These are phyloP conservation scores for Scheffersomyces insectosa DNA, from an alignment of 1,139 yeast genomes.

Conservation along the genomic window DNA sequence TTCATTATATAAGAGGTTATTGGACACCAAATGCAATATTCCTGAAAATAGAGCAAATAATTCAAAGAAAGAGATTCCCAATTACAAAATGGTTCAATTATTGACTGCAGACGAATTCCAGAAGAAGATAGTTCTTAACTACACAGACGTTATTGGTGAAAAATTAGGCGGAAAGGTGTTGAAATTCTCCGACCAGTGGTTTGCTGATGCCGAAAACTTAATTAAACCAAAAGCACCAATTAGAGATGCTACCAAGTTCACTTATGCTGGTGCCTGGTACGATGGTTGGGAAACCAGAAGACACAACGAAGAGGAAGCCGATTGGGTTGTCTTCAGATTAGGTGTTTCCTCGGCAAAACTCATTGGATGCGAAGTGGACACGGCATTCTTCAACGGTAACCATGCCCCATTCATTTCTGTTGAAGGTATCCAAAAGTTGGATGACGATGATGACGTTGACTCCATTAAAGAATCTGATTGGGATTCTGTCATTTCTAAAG, in stretches of 20 bases:
- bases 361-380: constrained; percentile 85
- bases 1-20: not conserved
- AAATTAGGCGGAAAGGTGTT: constrained; percentile 78
- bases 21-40: no score
- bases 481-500: constrained; percentile 67
- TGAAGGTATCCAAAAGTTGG: constrained; percentile 53
- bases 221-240: constrained; percentile 79
- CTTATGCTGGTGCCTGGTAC: constrained; percentile 92
- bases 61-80: no score
- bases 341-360: constrained; percentile 84
- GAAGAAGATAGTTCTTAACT: constrained; percentile 44
- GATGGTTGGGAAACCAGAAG: constrained; percentile 99
- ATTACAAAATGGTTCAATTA: constrained; percentile 25
- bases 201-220: constrained; percentile 89
- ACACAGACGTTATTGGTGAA: constrained; percentile 77
- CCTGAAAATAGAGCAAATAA: no score
- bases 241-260: constrained; percentile 76
- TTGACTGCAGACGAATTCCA: constrained; percentile 45
- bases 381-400: constrained; percentile 91
- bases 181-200: constrained; percentile 84
- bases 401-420: constrained; percentile 90
- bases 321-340: constrained; percentile 78
- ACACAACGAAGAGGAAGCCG: constrained; percentile 81
- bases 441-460: constrained; percentile 28
- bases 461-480: constrained; percentile 45